Evolutionary conservation across 129 eudicot species (phyloP).

Genomic region (Flaveria ramosissima): DNA sequence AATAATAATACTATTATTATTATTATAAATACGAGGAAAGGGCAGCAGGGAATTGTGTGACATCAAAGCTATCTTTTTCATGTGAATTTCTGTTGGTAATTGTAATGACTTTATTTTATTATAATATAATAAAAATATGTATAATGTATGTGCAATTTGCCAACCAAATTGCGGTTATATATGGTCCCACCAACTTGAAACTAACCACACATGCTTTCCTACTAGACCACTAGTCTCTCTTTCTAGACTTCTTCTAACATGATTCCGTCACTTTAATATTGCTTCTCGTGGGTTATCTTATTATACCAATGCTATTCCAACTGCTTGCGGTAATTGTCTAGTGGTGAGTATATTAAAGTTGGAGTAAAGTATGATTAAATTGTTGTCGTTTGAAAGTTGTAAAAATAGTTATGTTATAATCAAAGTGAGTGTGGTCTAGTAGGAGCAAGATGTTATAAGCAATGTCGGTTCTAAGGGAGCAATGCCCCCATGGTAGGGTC

Average conservation of each 20-base stretch:
- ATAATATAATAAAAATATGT: neutral
- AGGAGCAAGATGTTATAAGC: no score
- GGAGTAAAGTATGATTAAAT: no score
- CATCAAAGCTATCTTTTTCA: constrained; percentile 22
- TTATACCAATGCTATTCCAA: no score
- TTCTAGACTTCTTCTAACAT: constrained; percentile 19
- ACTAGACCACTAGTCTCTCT: constrained; percentile 3
- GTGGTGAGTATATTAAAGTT: no score
- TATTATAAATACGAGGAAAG: neutral
- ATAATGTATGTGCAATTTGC: constrained; percentile 28
- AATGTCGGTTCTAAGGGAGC: no score
- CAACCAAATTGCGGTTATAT: constrained; percentile 6
- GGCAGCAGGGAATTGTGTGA: constrained; percentile 23
- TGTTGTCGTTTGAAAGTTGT: no score
- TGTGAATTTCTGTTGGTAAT: constrained; percentile 47
- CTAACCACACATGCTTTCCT: constrained; percentile 13
- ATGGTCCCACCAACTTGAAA: constrained; percentile 37
- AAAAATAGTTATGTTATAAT: no score
- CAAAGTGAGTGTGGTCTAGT: no score
- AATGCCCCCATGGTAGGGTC: no score
- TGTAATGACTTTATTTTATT: constrained; percentile 30
- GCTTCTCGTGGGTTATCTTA: no score
- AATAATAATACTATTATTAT: neutral
- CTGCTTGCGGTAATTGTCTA: no score
- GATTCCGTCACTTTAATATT: constrained; percentile 16